Evolutionary conservation across 2,329 filamentous ascomycete genomes (phyloP).

Genomic region (Neopestalotiopsis rosae): DNA sequence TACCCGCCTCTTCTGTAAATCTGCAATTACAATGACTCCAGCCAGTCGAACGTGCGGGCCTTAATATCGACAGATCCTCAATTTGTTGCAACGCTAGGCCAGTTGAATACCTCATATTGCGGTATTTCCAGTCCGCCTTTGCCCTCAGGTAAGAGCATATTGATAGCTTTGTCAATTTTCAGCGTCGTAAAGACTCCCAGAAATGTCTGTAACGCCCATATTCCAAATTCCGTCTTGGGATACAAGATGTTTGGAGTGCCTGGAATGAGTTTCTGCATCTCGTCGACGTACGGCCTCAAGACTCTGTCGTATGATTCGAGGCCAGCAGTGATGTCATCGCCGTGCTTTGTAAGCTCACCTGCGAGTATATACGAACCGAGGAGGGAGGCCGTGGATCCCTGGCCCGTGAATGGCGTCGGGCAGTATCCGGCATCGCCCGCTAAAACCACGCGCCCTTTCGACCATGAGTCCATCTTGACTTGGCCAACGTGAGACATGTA

Average conservation of each 20-base stretch:
- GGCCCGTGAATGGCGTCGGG: slow-evolving; percentile 53
- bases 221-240: slow-evolving; percentile 26
- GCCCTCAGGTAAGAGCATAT: slow-evolving; percentile 25
- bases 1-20: not conserved
- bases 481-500: slow-evolving; percentile 51
- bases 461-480: slow-evolving; percentile 51
- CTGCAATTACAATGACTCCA: not conserved
- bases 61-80: not conserved
- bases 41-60: not conserved
- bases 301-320: slow-evolving; percentile 49
- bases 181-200: slow-evolving; percentile 32
- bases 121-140: slow-evolving; percentile 30
- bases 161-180: slow-evolving; percentile 26
- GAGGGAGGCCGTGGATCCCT: slow-evolving; percentile 55
- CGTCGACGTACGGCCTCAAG: slow-evolving; percentile 49
- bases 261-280: slow-evolving; percentile 40
- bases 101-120: slow-evolving; percentile 33
- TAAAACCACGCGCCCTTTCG: slow-evolving; percentile 51
- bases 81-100: slow-evolving; percentile 5
- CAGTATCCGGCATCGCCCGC: slow-evolving; percentile 61
- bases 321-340: slow-evolving; percentile 36
- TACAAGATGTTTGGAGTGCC: slow-evolving; percentile 28
- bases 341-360: slow-evolving; percentile 50
- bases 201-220: slow-evolving; percentile 33
- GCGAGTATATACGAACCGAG: slow-evolving; percentile 61